phyloP scores from a whole-genome alignment of 2,329 filamentous ascomycete species.

The Alternaria ventricosa region DNA sequence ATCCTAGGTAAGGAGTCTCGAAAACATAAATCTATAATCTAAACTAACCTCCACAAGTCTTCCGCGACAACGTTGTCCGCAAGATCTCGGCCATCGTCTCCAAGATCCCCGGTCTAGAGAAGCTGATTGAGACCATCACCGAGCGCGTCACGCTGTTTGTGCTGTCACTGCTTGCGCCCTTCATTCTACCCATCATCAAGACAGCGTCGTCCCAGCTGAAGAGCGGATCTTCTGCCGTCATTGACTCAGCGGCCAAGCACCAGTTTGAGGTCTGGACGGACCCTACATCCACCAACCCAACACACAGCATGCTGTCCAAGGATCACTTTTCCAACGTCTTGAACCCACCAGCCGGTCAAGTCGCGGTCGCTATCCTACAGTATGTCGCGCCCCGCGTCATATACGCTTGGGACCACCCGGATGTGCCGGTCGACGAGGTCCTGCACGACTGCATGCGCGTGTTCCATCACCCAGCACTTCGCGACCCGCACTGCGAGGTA shows the following conservation, averaged over 20 bases:
- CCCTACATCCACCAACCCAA: constrained; percentile 56
- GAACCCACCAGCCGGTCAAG: constrained; percentile 57
- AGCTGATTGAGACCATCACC: constrained; percentile 89
- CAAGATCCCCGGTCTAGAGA: constrained; percentile 89
- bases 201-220: constrained; percentile 85
- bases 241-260: constrained; percentile 59
- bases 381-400: constrained; percentile 87
- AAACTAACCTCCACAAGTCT: constrained; percentile 56
- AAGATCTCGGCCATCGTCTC: constrained; percentile 83
- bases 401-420: constrained; percentile 90
- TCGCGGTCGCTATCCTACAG: constrained; percentile 69
- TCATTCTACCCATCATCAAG: constrained; percentile 89
- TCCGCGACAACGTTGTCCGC: constrained; percentile 92
- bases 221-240: constrained; percentile 76
- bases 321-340: constrained; percentile 60
- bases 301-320: constrained; percentile 60
- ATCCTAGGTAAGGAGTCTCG: constrained; percentile 62
- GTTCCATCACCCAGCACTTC: constrained; percentile 89
- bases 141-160: constrained; percentile 93
- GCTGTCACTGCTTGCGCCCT: constrained; percentile 87
- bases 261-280: constrained; percentile 60
- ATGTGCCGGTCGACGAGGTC: constrained; percentile 82
- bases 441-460: constrained; percentile 79
- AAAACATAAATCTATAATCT: background rate
- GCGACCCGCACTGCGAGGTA: constrained; percentile 76